A percentile compares a stretch with the other conserved stretches of the same genome.
Conservation (phyloP, 2,329 filamentous ascomycete genomes). For the Colletotrichum sp. region DNA sequence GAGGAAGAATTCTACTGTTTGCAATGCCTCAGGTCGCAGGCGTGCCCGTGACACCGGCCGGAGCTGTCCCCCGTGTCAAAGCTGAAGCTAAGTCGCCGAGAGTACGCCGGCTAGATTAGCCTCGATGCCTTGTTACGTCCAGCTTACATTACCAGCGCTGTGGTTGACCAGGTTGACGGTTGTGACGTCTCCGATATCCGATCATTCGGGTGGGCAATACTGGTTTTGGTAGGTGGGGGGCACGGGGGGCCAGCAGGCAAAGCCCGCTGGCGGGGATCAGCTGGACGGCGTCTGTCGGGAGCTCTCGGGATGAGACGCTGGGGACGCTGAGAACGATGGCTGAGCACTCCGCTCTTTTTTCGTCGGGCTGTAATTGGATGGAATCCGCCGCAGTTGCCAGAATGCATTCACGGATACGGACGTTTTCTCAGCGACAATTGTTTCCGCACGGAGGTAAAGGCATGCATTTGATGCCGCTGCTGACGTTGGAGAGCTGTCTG, state of each 20-base stretch:
- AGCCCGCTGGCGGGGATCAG: slow-evolving; percentile 2
- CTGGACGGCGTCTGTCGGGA: slow-evolving; percentile 14
- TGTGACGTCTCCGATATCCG: background rate
- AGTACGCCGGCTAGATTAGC: background rate
- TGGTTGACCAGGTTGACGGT: background rate
- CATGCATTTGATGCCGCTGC: background rate
- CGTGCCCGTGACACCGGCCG: background rate
- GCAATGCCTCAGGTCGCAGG: background rate
- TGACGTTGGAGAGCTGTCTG: background rate
- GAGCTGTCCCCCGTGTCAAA: background rate
- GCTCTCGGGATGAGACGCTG: slow-evolving; percentile 1
- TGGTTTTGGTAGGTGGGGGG: background rate
- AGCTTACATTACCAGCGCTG: background rate
- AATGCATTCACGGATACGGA: background rate
- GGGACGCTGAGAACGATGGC: background rate
- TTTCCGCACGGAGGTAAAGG: background rate
- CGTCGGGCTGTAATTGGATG: slow-evolving; percentile 1
- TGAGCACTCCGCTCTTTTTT: background rate
- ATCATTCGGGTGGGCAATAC: background rate
- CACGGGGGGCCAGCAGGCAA: background rate
- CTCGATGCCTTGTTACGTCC: background rate
- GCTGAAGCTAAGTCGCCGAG: slow-evolving; percentile 2
- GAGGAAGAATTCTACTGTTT: background rate
- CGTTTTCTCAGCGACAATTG: background rate
- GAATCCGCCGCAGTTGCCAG: background rate